Evolutionary conservation across 2,329 filamentous ascomycete species (phyloP), one percentile per base, ranked within the genome.

Genomic region (Penicillium brevicompactum): DNA sequence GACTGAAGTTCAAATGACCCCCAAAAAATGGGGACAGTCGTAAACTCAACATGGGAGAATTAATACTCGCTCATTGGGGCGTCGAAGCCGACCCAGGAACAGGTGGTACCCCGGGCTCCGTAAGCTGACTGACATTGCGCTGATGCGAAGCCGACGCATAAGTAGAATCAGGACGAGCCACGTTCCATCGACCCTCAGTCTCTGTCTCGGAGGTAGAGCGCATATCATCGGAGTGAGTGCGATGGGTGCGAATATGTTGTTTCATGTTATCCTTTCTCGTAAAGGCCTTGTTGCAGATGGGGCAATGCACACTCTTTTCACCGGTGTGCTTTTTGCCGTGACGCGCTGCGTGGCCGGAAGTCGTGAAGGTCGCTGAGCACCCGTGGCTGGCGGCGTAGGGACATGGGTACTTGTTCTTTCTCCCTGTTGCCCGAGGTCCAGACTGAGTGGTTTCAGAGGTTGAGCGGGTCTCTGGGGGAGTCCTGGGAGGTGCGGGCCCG

Each of bases 241-340:
- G 71, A 67, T 87, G 85, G 1, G 85, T 87, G 34, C 85, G 78
- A 42, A 84, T 84, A 63, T 87, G 85, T 69, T 87, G 85, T 71
- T 87, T 86, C 85, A 87, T 87, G 71, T 87, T 87, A 74, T 87
- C 85, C 66, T 87, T 87, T 59, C 85, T 82, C 11, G 85, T 87
- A 67, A 87, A 87, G 11, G 84, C 84, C 70, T 87, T 87, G 74
- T 84, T 83, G 76, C 85, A 87, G 58, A 87, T 83, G 0, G 85
- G 85, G 66, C 85, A 87, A 64, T 84, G 81, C n/a, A 86, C 84
- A 56, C 86, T 84, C 70, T 87, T 87, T 72, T 87, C 85, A 52
- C 85, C 85, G 0, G 85, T 87, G 73, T 87, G 85, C 72, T 87
- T 87, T 73, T 87, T 87, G 27, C 85, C 84, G 64, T 87, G 85